These are phyloP conservation scores for Pterocarpus santalinus DNA, from an alignment of 306 rosid species.

Conservation along the genomic window DNA sequence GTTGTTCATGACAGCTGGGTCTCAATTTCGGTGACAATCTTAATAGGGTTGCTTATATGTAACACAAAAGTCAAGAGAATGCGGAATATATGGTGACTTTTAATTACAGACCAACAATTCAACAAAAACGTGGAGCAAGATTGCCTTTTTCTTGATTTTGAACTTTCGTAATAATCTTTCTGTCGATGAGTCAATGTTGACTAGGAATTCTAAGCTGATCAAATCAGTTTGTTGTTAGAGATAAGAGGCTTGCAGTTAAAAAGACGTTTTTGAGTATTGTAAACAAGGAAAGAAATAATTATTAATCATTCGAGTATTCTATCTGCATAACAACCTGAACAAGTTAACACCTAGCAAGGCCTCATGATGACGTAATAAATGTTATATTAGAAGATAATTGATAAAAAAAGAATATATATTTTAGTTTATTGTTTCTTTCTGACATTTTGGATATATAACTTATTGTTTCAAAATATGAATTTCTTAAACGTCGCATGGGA, in stretches of 20 bases:
- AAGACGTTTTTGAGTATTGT: too few species aligned
- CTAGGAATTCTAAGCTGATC: background rate
- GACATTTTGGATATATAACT: too few species aligned
- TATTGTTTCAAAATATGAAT: too few species aligned
- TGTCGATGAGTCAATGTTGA: slow-evolving; percentile 1
- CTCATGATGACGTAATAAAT: too few species aligned
- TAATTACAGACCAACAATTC: background rate
- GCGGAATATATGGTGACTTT: background rate
- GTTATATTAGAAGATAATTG: too few species aligned
- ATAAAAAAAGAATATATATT: too few species aligned
- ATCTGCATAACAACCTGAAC: too few species aligned
- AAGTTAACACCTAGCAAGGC: too few species aligned
- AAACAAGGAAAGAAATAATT: too few species aligned
- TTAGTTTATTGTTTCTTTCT: too few species aligned
- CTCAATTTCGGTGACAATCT: background rate
- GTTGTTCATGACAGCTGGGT: background rate
- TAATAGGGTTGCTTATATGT: background rate
- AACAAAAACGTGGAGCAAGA: background rate
- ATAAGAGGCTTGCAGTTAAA: background rate
- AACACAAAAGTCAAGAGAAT: background rate
- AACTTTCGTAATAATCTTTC: background rate
- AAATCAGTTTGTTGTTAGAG: background rate
- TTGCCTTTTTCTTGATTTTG: slow-evolving; percentile 9
- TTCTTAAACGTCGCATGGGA: too few species aligned
- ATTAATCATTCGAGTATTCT: too few species aligned